A percentile compares a stretch with the other conserved stretches of the same genome.
Conservation (phyloP, 208 protist species). For the Crithidia fasciculata region DNA sequence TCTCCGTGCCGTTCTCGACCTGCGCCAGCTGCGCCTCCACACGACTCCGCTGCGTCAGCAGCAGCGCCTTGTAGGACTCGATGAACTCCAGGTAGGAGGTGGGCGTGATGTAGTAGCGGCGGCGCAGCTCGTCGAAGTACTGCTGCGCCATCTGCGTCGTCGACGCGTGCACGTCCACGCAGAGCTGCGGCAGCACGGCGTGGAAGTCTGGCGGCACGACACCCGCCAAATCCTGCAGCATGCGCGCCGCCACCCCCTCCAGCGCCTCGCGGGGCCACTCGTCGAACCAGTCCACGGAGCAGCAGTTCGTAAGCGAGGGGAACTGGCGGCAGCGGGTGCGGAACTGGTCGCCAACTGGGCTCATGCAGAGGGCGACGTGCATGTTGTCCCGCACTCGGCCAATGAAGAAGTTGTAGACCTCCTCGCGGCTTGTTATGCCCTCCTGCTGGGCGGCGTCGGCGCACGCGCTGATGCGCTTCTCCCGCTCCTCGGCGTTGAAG, state of each 20-base stretch:
- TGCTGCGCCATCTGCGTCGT: conserved; percentile 71
- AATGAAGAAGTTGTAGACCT: conserved; percentile 96
- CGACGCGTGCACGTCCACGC: conserved; percentile 89
- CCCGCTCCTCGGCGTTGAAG: conserved; percentile 95
- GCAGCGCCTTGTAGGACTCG: conserved; percentile 90
- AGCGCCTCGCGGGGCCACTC: conserved; percentile 96
- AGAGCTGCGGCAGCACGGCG: conserved; percentile 74
- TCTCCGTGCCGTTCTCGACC: conserved; percentile 88
- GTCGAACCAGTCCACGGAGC: conserved; percentile 98
- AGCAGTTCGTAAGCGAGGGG: conserved; percentile 98
- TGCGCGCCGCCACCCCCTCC: conserved; percentile 80
- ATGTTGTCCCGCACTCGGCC: conserved; percentile 95
- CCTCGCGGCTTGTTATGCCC: conserved; percentile 91
- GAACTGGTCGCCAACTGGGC: conserved; percentile 95
- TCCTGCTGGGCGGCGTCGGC: conserved; percentile 85
- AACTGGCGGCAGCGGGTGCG: conserved; percentile 95
- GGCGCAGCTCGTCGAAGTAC: conserved; percentile 93
- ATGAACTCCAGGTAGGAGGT: conserved; percentile 97
- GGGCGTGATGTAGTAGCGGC: conserved; percentile 95
- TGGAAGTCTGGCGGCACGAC: conserved; percentile 55
- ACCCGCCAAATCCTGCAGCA: conserved; percentile 68
- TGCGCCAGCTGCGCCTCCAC: conserved; percentile 90
- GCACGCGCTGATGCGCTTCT: conserved; percentile 95
- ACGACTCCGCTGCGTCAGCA: conserved; percentile 76
- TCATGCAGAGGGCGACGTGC: conserved; percentile 97